phyloP scores from a whole-genome alignment of 225 moss, liverwort and hornwort genomes.

The Marchantia paleacea region DNA sequence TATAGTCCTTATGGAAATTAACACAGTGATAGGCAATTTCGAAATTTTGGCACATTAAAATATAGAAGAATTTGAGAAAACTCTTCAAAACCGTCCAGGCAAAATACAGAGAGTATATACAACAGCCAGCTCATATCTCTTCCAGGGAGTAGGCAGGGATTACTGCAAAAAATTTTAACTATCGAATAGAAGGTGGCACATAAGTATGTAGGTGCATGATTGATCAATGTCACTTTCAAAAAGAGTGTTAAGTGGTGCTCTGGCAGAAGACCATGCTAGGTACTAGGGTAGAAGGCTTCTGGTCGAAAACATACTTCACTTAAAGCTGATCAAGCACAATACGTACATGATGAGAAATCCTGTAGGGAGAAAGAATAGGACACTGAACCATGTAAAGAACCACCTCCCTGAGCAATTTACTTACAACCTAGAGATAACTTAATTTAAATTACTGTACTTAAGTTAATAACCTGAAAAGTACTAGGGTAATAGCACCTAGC shows the following conservation, averaged over 20 bases:
- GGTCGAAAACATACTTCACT: not conserved
- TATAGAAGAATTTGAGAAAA: no score
- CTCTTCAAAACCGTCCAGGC: no score
- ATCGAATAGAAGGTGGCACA: conserved; percentile 2
- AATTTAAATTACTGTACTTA: conserved; percentile 19
- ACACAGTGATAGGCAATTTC: no score
- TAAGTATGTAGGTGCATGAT: conserved; percentile 6
- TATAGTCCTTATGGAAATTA: no score
- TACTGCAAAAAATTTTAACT: not conserved
- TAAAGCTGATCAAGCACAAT: conserved; percentile 10
- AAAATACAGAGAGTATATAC: no score
- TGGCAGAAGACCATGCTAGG: not conserved
- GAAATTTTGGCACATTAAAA: no score
- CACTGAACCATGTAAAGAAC: conserved; percentile 33
- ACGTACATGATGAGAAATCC: conserved; percentile 32
- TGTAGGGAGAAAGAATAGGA: conserved; percentile 37
- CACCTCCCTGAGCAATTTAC: conserved; percentile 30
- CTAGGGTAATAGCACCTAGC: conserved; percentile 7
- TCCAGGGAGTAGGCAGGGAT: not conserved
- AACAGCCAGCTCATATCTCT: not conserved
- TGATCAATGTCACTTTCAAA: conserved; percentile 13
- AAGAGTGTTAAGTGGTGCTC: conserved; percentile 4
- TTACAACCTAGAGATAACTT: conserved; percentile 38
- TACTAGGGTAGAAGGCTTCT: not conserved
- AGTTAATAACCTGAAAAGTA: conserved; percentile 13